A percentile compares a stretch with the other conserved stretches of the same genome.
Conservation (phyloP, 108 stramenopile genomes). For the Heterococcus sp. region DNA sequence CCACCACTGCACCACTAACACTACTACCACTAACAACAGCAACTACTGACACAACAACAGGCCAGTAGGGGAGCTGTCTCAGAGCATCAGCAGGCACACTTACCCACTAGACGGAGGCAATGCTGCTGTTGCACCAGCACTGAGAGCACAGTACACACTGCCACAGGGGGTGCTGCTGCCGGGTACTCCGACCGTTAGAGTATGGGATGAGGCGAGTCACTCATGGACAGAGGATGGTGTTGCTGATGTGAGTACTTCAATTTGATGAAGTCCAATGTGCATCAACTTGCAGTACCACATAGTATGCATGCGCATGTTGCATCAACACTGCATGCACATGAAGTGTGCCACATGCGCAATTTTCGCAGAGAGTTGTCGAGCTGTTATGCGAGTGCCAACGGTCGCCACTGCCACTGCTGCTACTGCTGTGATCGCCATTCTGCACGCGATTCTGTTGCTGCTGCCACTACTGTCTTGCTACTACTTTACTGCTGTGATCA, state of each 20-base stretch:
- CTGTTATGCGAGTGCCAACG: too few species aligned
- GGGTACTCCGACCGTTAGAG: conserved; percentile 1
- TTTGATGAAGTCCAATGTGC: background rate
- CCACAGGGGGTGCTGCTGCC: conserved; percentile 21
- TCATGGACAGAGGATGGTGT: background rate
- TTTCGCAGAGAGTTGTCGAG: too few species aligned
- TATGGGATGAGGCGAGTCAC: background rate
- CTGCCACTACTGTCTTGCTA: background rate
- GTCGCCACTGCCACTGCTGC: too few species aligned
- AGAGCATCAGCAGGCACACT: conserved; percentile 4
- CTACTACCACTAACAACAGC: background rate
- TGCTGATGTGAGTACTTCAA: background rate
- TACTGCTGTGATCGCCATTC: background rate
- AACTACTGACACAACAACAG: background rate
- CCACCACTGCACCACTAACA: background rate
- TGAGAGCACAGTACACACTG: conserved; percentile 29
- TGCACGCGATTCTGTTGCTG: background rate
- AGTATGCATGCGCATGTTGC: too few species aligned
- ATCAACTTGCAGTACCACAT: too few species aligned
- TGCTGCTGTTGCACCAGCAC: conserved; percentile 18
- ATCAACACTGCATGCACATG: too few species aligned
- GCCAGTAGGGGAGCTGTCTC: conserved; percentile 16
- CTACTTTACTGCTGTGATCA: background rate
- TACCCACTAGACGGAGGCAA: conserved; percentile 44
- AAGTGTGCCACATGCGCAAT: too few species aligned